Conservation (phyloP, 345 rosid genomes). For the Eucalyptus decipiens region DNA sequence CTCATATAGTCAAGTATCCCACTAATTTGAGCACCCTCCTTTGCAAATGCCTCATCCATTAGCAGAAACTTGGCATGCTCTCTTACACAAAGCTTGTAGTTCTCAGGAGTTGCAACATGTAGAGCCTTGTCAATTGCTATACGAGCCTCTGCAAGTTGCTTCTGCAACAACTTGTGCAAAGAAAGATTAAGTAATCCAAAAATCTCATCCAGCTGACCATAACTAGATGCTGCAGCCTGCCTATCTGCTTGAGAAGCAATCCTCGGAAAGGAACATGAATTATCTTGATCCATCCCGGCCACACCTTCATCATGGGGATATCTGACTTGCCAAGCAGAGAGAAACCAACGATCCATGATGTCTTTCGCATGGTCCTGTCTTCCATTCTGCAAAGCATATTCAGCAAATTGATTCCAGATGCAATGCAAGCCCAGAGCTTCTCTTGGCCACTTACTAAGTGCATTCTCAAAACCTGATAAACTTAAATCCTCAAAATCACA, state of each 20-base stretch:
- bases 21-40: conserved; percentile 17
- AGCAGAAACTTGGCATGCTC: conserved; percentile 62
- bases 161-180: conserved; percentile 47
- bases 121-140: conserved; percentile 50
- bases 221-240: background rate
- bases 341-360: conserved; percentile 55
- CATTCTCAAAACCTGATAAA: conserved; percentile 55
- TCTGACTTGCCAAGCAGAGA: conserved; percentile 31
- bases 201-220: conserved; percentile 33
- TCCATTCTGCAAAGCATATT: conserved; percentile 47
- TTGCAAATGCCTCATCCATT: conserved; percentile 7
- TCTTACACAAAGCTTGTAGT: conserved; percentile 46
- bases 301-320: conserved; percentile 6
- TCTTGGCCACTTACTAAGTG: conserved; percentile 50
- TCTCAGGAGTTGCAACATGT: conserved; percentile 26
- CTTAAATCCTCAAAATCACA: conserved; percentile 12
- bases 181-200: conserved; percentile 77
- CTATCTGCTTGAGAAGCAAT: conserved; percentile 15
- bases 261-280: background rate
- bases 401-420: conserved; percentile 91
- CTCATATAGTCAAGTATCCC: conserved; percentile 38
- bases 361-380: conserved; percentile 36
- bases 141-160: conserved; percentile 31
- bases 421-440: conserved; percentile 59
- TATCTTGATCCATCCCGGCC: background rate